Percentiles rank a stretch among this genome's conserved stretches.
Conservation (phyloP, 1,284 basidiomycete genomes). For the Trichosporon sp. region DNA sequence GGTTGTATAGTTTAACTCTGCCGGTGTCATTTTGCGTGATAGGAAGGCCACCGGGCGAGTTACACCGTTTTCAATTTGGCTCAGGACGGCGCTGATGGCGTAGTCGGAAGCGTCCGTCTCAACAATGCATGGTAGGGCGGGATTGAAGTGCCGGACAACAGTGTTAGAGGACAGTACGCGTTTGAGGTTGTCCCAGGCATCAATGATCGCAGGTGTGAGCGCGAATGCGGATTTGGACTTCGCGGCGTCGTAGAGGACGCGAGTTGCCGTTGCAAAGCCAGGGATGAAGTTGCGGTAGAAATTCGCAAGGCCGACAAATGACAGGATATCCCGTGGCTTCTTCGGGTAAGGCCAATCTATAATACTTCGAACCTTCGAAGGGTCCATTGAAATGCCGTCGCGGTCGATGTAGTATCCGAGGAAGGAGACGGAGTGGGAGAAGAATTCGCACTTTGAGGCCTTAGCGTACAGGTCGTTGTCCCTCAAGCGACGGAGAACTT, state of each 20-base stretch:
- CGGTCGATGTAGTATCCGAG: constrained; percentile 26
- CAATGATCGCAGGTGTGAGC: too few relatives aligned
- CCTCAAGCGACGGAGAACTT: background rate
- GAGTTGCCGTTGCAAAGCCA: too few relatives aligned
- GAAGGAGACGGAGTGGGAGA: constrained; percentile 14
- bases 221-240: too few relatives aligned
- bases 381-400: constrained; percentile 48
- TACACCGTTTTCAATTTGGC: constrained; percentile 39
- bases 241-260: too few relatives aligned
- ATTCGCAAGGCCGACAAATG: constrained; percentile 49
- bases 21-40: constrained; percentile 36
- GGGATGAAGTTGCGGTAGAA: constrained; percentile 52
- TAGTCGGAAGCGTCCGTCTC: constrained; percentile 40
- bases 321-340: constrained; percentile 40
- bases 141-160: constrained; percentile 41
- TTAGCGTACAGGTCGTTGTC: background rate
- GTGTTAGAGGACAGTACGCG: too few relatives aligned
- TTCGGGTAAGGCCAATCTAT: constrained; percentile 23
- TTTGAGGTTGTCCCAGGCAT: too few relatives aligned
- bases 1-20: constrained; percentile 50
- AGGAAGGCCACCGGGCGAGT: constrained; percentile 48
- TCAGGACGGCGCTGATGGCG: constrained; percentile 33
- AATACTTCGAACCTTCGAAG: constrained; percentile 45
- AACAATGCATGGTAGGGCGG: constrained; percentile 39
- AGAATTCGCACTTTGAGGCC: background rate